Evolutionary conservation across 257 asterid genomes (phyloP), one percentile per base, ranked within the genome.

Genomic region (Thymus quinquecostatus): DNA sequence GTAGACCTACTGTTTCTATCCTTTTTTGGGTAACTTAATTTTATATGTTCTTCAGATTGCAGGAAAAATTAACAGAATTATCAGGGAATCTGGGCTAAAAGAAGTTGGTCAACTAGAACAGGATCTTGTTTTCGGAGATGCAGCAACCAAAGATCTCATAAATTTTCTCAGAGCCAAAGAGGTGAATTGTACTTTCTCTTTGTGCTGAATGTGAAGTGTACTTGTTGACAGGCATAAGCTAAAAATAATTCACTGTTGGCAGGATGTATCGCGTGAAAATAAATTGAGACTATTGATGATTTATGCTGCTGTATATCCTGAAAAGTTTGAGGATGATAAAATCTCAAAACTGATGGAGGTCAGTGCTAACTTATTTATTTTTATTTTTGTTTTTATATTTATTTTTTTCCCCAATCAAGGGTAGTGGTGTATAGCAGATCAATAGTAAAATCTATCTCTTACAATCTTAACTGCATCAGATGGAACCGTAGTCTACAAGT

Each of bases 71-170:
- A 92, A 90, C 86, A 88, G 69, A 82, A 86, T 83, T 69, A 92
- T 95, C 63, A 82, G 83, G 84, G 99, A 95, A 74, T 78, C 78
- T 69, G 92, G 89, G 70, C 94, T 95, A 58, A 92, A 85, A 83
- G 99, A 92, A 74, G 86, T 95, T 83, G 98, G 99, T 60, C 87
- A 95, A 75, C 83, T 95, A 70, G 98, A 95, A 88, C 99, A 95
- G 78, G 95, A 90, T 81, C 92, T 95, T 80, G 99, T 95, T 65
- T 95, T 95, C 69, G 99, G 98, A 78, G 99, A 92, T 82, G 98
- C 96, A 68, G 96, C 92, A 80, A 90, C 97, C 49, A 95, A 92
- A 80, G 99, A 95, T 2, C 75, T 95, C 60, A 92, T 89, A 45
- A 92, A 88, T 78, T 92, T 95, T 80, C 90, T 95, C 38, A 82